Evolutionary conservation across 805 yeast species (phyloP).

Genomic region (Clavispora vitiphila): DNA sequence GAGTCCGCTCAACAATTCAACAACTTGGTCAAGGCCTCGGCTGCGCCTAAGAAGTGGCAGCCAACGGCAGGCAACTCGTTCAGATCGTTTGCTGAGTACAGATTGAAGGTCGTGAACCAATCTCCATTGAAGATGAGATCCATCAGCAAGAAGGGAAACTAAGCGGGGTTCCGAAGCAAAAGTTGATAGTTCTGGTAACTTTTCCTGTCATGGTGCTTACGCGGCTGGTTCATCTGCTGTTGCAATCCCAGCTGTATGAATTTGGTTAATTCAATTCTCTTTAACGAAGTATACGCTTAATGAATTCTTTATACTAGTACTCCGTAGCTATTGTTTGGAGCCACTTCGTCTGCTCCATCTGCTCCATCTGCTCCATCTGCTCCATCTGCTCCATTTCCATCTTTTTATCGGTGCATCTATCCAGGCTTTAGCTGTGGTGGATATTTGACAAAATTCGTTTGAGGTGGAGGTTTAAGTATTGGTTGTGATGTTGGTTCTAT

Average conservation of each 20-base stretch:
- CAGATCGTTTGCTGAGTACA: constrained; percentile 41
- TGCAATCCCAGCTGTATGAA: background rate
- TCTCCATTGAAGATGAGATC: constrained; percentile 33
- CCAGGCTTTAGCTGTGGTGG: no score
- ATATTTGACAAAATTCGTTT: no score
- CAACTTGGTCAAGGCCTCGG: constrained; percentile 19
- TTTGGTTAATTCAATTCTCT: background rate
- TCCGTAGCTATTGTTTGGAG: no score
- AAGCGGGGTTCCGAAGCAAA: background rate
- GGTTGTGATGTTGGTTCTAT: no score
- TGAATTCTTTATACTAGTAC: background rate
- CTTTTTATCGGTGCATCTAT: no score
- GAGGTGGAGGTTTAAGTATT: no score
- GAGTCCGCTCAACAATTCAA: constrained; percentile 23
- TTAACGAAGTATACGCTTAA: background rate
- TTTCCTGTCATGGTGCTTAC: background rate
- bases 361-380: no score
- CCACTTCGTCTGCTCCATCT: no score
- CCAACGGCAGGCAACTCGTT: constrained; percentile 37
- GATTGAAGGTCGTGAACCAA: constrained; percentile 38
- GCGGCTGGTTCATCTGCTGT: background rate
- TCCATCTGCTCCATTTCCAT: no score
- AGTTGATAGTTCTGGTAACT: background rate
- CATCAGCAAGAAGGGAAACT: constrained; percentile 8
- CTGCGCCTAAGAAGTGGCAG: constrained; percentile 27